These are phyloP conservation scores for Bruguiera gymnorhiza DNA, from an alignment of 345 rosid genomes.

Conservation along the genomic window DNA sequence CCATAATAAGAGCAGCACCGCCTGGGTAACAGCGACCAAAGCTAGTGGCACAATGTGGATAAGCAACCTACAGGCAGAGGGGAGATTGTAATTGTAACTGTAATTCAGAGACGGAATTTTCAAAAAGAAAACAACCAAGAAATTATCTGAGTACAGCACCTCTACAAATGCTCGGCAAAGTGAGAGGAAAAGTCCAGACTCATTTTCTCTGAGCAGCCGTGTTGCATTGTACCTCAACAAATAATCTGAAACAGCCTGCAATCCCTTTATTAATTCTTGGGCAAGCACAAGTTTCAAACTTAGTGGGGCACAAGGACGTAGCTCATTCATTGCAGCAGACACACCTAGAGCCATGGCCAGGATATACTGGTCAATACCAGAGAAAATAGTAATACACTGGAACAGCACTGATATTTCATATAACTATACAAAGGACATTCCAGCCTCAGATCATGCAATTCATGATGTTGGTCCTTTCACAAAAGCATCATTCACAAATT, in stretches of 20 bases:
- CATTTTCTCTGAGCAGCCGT: slow-evolving; percentile 85
- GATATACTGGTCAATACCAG: neutral
- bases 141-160: slow-evolving; percentile 36
- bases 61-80: slow-evolving; percentile 57
- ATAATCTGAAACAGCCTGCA: slow-evolving; percentile 79
- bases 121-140: neutral
- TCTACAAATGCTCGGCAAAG: slow-evolving; percentile 88
- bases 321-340: slow-evolving; percentile 87
- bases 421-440: neutral
- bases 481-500: neutral
- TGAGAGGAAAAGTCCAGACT: slow-evolving; percentile 75
- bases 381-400: neutral
- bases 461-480: neutral
- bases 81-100: slow-evolving; percentile 15
- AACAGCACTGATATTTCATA: slow-evolving; percentile 2
- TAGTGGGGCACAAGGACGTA: slow-evolving; percentile 86
- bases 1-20: slow-evolving; percentile 69
- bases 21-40: slow-evolving; percentile 91
- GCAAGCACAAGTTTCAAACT: slow-evolving; percentile 76
- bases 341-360: slow-evolving; percentile 51
- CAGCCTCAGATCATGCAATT: neutral
- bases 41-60: slow-evolving; percentile 79
- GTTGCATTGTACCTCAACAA: slow-evolving; percentile 79
- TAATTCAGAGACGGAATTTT: neutral
- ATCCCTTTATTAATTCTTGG: slow-evolving; percentile 72